A percentile compares a stretch with the other conserved stretches of the same genome.
Evolutionary conservation across 495 filamentous ascomycete species (phyloP).

Genomic region (Massariosphaeria phaeospora): DNA sequence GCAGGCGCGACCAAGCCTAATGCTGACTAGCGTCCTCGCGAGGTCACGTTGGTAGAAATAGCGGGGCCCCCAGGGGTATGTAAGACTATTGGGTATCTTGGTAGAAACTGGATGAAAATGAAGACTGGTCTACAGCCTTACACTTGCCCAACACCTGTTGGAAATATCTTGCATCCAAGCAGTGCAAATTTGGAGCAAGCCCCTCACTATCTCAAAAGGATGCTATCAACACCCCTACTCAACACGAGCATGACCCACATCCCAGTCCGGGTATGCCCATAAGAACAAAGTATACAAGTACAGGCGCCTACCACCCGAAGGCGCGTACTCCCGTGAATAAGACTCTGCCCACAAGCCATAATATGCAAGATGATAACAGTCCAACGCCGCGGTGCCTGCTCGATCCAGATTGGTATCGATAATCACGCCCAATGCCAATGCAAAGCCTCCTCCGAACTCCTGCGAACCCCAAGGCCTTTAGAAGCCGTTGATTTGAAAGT

Average conservation of each 20-base stretch:
- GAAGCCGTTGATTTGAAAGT: no score
- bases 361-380: conserved; percentile 1
- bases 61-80: no score
- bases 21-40: conserved; percentile 4
- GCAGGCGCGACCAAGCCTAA: conserved; percentile 11
- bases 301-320: not conserved
- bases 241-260: not conserved
- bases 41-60: conserved; percentile 9
- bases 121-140: no score
- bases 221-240: no score
- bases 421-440: not conserved
- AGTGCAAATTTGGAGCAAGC: no score
- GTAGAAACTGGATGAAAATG: no score
- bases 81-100: no score
- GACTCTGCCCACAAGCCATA: not conserved
- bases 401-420: not conserved
- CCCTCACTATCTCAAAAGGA: no score
- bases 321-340: not conserved
- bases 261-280: not conserved
- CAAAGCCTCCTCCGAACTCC: not conserved
- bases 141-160: no score
- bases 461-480: not conserved
- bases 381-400: not conserved
- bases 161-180: no score
- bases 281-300: conserved; percentile 2